These are phyloP conservation scores for Cryptosporidium ryanae DNA, from an alignment of 169 alveolate species.

Conservation along the genomic window DNA sequence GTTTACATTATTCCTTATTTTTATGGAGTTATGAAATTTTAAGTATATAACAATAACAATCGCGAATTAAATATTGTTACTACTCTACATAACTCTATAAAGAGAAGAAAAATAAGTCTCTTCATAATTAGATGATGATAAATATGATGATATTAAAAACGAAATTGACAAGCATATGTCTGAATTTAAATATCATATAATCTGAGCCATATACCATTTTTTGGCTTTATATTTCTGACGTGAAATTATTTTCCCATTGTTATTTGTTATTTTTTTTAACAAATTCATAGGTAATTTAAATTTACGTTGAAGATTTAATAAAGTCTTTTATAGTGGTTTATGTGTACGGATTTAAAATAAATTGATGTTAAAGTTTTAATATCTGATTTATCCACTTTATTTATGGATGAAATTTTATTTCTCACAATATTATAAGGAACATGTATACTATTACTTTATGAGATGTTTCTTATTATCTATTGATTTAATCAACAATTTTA, in stretches of 20 bases:
- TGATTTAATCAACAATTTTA: neutral
- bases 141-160: constrained; percentile 47
- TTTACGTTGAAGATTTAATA: neutral
- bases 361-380: neutral
- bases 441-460: neutral
- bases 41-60: neutral
- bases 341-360: no score
- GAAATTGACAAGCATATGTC: constrained; percentile 74
- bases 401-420: neutral
- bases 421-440: no score
- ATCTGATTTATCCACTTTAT: neutral
- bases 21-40: neutral
- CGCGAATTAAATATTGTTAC: constrained; percentile 10
- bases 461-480: neutral
- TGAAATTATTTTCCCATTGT: neutral
- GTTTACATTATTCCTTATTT: neutral
- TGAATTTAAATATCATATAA: neutral
- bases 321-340: neutral
- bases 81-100: no score
- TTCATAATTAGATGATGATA: constrained; percentile 73
- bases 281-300: neutral
- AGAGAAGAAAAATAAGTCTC: no score
- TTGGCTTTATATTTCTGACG: no score
- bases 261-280: neutral
- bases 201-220: neutral